Conservation (phyloP, 2,329 filamentous ascomycete genomes). For the Orbilia javanica region DNA sequence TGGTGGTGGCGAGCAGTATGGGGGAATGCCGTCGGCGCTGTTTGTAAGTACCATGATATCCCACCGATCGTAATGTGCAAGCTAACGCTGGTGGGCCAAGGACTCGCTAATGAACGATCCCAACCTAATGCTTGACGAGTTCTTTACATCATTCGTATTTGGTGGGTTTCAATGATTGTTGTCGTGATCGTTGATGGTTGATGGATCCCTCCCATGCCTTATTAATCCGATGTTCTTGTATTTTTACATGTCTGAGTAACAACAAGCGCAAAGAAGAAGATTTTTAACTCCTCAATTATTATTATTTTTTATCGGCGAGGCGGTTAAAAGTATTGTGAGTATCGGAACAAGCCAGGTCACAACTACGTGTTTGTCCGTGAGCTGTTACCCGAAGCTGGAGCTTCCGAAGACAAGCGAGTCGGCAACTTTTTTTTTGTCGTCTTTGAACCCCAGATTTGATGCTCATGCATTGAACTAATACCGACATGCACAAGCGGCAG, state of each 20-base stretch:
- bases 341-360: not conserved
- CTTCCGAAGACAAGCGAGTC: conserved; percentile 45
- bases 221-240: not conserved
- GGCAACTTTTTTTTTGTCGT: conserved; percentile 42
- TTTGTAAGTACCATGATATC: conserved; percentile 37
- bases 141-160: conserved; percentile 56
- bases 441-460: conserved; percentile 37
- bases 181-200: not conserved
- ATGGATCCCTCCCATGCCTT: not conserved
- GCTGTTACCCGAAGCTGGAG: conserved; percentile 47
- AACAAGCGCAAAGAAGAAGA: not conserved
- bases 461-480: conserved; percentile 14
- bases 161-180: conserved; percentile 41
- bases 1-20: conserved; percentile 16
- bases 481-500: conserved; percentile 41
- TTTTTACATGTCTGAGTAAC: not conserved
- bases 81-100: conserved; percentile 17
- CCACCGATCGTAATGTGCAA: not conserved
- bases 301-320: not conserved
- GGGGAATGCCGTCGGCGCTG: conserved; percentile 30
- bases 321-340: not conserved
- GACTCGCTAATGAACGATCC: conserved; percentile 54
- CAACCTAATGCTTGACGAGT: conserved; percentile 57
- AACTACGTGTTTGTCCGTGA: conserved; percentile 29
- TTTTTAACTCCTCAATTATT: not conserved